Percentiles rank a stretch among this genome's conserved stretches.
Conservation (phyloP, 176 grass and related monocot genomes). For the Triticum monococcum region DNA sequence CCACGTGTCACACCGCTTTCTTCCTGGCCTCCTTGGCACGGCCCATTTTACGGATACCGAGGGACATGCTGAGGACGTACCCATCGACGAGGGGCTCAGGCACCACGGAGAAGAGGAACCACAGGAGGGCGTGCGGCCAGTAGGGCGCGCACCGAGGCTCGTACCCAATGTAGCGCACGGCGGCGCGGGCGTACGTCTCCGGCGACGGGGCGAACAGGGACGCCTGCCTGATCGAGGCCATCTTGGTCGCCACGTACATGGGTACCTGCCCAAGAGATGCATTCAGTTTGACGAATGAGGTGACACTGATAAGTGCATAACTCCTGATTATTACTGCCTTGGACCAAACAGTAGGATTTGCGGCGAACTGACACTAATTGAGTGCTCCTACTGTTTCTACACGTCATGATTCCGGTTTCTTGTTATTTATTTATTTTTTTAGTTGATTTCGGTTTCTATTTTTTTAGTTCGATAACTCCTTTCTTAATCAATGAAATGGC, state of each 20-base stretch:
- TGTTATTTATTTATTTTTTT: too few species aligned
- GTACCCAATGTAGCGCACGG: slow-evolving; percentile 62
- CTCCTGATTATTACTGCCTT: too few species aligned
- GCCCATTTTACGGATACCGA: slow-evolving; percentile 40
- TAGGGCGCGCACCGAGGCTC: slow-evolving; percentile 66
- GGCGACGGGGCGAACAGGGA: slow-evolving; percentile 60
- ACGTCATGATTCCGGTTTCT: background rate
- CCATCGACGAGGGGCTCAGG: slow-evolving; percentile 35
- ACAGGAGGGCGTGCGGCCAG: slow-evolving; percentile 64
- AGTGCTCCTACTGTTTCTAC: background rate
- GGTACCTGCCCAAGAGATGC: slow-evolving; percentile 43
- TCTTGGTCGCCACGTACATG: slow-evolving; percentile 74
- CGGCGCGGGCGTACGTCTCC: slow-evolving; percentile 52
- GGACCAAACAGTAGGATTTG: background rate
- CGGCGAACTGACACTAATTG: background rate
- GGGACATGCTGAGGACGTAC: slow-evolving; percentile 27
- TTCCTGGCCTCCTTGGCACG: slow-evolving; percentile 35
- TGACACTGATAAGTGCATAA: too few species aligned
- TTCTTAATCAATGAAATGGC: too few species aligned
- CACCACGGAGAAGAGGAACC: slow-evolving; percentile 47
- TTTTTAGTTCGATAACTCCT: too few species aligned
- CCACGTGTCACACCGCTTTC: background rate
- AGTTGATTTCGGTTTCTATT: background rate
- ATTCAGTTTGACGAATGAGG: background rate
- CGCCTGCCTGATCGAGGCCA: slow-evolving; percentile 52